Evolutionary conservation across 331 rosid species (phyloP).

Genomic region (Malus hybrid): DNA sequence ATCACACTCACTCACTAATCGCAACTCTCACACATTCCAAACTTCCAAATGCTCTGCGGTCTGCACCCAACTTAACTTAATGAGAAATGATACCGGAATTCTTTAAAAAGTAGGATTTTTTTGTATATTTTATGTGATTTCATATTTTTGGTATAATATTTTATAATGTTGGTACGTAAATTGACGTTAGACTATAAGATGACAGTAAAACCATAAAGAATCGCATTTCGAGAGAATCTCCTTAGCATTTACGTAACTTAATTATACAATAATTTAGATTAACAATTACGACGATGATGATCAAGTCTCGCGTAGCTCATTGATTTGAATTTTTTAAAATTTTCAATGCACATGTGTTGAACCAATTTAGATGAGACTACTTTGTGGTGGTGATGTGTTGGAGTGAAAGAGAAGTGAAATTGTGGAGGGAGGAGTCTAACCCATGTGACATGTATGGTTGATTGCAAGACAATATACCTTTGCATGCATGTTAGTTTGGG

Average conservation of each 20-base stretch:
- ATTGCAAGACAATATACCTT: conserved; percentile 28
- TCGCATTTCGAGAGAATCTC: rapidly evolving
- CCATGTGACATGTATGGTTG: conserved; percentile 65
- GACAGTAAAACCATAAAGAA: rapidly evolving
- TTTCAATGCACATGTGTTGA: neutral
- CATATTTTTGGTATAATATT: too few species aligned
- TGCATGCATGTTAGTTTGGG: conserved; percentile 47
- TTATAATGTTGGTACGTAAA: too few species aligned
- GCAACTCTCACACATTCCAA: conserved; percentile 3
- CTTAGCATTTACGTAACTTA: rapidly evolving
- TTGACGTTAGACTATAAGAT: rapidly evolving
- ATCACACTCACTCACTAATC: conserved; percentile 19
- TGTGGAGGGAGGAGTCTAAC: conserved; percentile 29
- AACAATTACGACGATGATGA: too few species aligned
- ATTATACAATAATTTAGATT: too few species aligned
- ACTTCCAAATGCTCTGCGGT: neutral
- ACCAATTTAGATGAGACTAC: neutral
- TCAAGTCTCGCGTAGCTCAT: neutral
- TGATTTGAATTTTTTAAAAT: neutral
- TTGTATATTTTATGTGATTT: too few species aligned
- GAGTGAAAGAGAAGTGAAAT: conserved; percentile 37
- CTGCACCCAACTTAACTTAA: neutral
- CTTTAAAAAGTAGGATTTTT: too few species aligned
- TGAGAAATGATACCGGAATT: too few species aligned
- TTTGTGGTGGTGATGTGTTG: conserved; percentile 16